Base-by-base conservation (phyloP, 139 green algal genomes). In the Coelastrella sp. region DNA sequence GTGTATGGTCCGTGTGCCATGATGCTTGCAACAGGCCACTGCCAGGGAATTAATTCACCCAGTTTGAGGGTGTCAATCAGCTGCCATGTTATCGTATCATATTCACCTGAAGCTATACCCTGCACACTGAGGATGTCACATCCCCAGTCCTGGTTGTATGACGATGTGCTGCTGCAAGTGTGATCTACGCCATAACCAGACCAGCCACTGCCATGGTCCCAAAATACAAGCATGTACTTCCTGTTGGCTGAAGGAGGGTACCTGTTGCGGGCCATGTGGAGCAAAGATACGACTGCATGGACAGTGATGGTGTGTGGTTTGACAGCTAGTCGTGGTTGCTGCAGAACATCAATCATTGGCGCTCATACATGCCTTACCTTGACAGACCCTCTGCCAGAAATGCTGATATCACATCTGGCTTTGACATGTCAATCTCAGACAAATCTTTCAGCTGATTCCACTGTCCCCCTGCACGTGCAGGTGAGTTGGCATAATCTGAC, bases 151-250 rank as follows among this genome's bases (percentile, higher is more conserved):
- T 78, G 24, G 74, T 17, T 88, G 75, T 82, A 91, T 7, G 22
- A 79, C 15, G 35, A 22, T 7, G 22, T 56, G 8, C 83, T 9
- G 74, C 24, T 74, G 90, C 92, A 94, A 15, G 83, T 93, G 88
- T 91, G 63, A 78, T 94, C 92, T 49, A 91, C 58, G 27, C 92
- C 92, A 85, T 91, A 94, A 7, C 92, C 92, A n/a, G 57, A 49
- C 92, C 92, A 94, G 12, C 92, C 92, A 27, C 74, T 89, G 72
- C 92, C 92, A 80, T 94, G 92, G 80, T 94, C 90, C 92, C 92
- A 94, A 14, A 93, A 82, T 59, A 90, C 81, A 15, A 94, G 74
- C 73, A 82, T 88, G 90, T 93, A 91, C 79, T 91, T 93, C 25
- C 84, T 82, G 78, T 25, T 85, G 58, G 20, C 25, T 15, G 35